These are phyloP conservation scores for Heterobasidion occidentale DNA, from an alignment of 1,284 basidiomycete species.

Conservation along the genomic window DNA sequence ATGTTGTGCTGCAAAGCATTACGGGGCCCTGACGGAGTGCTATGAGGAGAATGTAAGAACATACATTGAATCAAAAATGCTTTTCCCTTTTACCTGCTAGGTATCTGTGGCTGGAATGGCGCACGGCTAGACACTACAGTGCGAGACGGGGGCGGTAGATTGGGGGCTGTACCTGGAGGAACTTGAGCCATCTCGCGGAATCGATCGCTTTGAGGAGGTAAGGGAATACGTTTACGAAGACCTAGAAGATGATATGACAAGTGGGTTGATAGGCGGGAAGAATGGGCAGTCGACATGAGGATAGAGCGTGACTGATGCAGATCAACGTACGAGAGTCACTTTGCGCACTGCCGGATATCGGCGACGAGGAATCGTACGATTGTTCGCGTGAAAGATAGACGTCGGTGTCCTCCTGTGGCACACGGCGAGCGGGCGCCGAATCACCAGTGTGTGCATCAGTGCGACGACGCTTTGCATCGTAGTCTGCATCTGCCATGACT, in stretches of 20 bases:
- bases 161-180: slow-evolving; percentile 1
- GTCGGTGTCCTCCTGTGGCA: slow-evolving; percentile 5
- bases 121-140: slow-evolving; percentile 1
- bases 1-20: background rate
- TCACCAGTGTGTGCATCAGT: slow-evolving; percentile 18
- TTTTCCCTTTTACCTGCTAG: slow-evolving; percentile 1
- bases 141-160: background rate
- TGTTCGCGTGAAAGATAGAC: slow-evolving; percentile 10
- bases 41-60: background rate
- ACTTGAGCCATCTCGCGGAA: slow-evolving; percentile 21
- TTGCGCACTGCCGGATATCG: slow-evolving; percentile 15
- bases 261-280: background rate
- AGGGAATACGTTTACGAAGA: slow-evolving; percentile 22
- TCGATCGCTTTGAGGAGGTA: slow-evolving; percentile 27
- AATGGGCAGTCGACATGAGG: slow-evolving; percentile 2
- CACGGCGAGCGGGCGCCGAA: slow-evolving; percentile 13
- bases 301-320: slow-evolving; percentile 12
- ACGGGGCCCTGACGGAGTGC: slow-evolving; percentile 4
- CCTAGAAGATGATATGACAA: slow-evolving; percentile 9
- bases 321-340: slow-evolving; percentile 34
- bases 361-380: slow-evolving; percentile 9
- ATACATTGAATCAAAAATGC: background rate
- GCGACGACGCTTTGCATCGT: slow-evolving; percentile 24
- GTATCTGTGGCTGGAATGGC: slow-evolving; percentile 2
- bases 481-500: slow-evolving; percentile 14